These are phyloP conservation scores for Stylosanthes scabra DNA, from an alignment of 331 rosid genomes.

Conservation along the genomic window DNA sequence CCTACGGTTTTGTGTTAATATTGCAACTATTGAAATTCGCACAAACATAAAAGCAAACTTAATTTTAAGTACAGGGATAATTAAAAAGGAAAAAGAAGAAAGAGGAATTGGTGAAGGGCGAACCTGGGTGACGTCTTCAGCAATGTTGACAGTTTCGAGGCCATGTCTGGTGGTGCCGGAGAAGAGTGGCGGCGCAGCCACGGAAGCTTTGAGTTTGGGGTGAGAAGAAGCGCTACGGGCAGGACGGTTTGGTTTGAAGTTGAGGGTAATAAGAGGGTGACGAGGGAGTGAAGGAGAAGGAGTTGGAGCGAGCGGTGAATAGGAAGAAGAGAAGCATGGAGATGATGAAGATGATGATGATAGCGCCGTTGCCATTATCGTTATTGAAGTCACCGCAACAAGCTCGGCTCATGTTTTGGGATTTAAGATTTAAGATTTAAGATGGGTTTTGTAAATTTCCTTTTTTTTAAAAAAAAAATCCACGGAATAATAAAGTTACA, in stretches of 20 bases:
- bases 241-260: neutral
- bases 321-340: slow-evolving; percentile 8
- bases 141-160: slow-evolving; percentile 83
- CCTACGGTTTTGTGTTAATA: too few relatives aligned
- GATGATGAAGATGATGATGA: too few relatives aligned
- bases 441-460: slow-evolving; percentile 40
- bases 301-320: neutral
- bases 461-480: neutral
- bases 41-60: too few relatives aligned
- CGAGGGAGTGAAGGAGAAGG: slow-evolving; percentile 22
- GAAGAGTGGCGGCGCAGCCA: slow-evolving; percentile 17
- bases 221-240: neutral
- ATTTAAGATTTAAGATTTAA: slow-evolving; percentile 34
- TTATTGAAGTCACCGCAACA: neutral
- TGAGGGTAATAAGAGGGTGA: slow-evolving; percentile 8
- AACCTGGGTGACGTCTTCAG: slow-evolving; percentile 96
- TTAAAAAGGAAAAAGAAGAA: neutral
- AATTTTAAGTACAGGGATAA: neutral
- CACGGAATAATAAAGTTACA: too few relatives aligned
- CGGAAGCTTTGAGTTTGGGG: slow-evolving; percentile 6
- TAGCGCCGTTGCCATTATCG: slow-evolving; percentile 49
- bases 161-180: slow-evolving; percentile 55
- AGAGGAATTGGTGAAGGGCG: neutral
- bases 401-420: neutral
- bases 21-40: too few relatives aligned